Evolutionary conservation across 1,284 basidiomycete genomes (phyloP), one percentile per base, ranked within the genome.

Genomic region (Erythrobasidium hasegawianum): DNA sequence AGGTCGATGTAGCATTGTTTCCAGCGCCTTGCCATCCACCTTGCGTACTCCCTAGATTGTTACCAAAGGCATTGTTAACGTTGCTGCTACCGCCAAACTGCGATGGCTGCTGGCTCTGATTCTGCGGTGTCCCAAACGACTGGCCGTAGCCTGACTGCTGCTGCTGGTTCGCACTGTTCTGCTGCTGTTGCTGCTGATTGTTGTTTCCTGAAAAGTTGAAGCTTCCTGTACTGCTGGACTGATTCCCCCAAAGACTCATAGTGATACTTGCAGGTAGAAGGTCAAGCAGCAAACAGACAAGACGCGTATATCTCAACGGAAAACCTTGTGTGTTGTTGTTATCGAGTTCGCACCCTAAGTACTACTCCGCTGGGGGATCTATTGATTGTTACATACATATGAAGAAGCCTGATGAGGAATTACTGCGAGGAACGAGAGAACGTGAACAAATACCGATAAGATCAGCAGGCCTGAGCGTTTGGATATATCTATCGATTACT

Each of bases 121-220:
- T 16, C 16, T 53, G 50, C n/a, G 43, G 43, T 47, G 43, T 47
- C 14, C 43, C 43, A 24, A 47, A 47, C 43, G 43, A 5, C 43
- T 47, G 43, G 14, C 14, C 14, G 16, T 7, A 24, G n/a, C 43
- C 43, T 22, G 33, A 40, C 18, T 59, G 58, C 22, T 50, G 59
- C 33, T 54, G n/a, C n/a, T n/a, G n/a, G n/a, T n/a, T n/a, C n/a
- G n/a, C n/a, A n/a, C n/a, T n/a, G n/a, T n/a, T n/a, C n/a, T n/a
- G n/a, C n/a, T n/a, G 59, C 2, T 64, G 61, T 49, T 57, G 53
- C 24, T 64, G 61, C 52, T 56, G 52, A 33, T 49, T 52, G 40
- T 33, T 33, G 33, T 53, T 38, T 16, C 55, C 22, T n/a, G 55
- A 26, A 20, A 24, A 47, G 16, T 47, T 47, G 7, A 47, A 47